Conservation (phyloP, 495 filamentous ascomycete species). For the Poronia punctata region DNA sequence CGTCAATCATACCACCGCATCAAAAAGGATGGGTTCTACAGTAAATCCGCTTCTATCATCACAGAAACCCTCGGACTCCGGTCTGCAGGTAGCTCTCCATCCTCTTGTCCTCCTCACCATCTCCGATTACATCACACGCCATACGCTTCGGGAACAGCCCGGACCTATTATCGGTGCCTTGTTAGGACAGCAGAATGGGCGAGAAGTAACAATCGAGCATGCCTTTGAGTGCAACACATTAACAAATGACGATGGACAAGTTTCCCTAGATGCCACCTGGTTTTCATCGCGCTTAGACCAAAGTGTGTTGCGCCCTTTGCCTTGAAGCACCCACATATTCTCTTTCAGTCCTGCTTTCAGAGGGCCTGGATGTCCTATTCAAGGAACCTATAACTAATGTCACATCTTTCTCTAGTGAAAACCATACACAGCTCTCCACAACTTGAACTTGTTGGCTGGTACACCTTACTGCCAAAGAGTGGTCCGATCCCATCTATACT, state of each 20-base stretch:
- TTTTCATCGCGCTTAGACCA: constrained; percentile 76
- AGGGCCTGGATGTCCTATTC: not conserved
- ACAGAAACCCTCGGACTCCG: constrained; percentile 61
- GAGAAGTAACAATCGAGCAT: constrained; percentile 84
- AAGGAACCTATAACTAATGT: not conserved
- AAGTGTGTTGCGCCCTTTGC: no score
- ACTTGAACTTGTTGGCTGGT: constrained; percentile 93
- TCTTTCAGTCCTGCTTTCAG: not conserved
- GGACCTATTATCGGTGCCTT: constrained; percentile 81
- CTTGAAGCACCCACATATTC: no score
- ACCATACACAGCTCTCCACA: constrained; percentile 77
- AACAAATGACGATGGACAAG: constrained; percentile 38
- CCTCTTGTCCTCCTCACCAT: constrained; percentile 93
- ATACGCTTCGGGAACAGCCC: constrained; percentile 64
- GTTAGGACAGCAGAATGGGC: constrained; percentile 83
- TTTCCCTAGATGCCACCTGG: constrained; percentile 57
- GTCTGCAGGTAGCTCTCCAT: constrained; percentile 79
- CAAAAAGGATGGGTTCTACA: constrained; percentile 14
- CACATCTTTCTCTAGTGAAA: constrained; percentile 52
- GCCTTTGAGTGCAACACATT: constrained; percentile 71
- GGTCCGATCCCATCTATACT: constrained; percentile 64
- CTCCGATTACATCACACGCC: constrained; percentile 91
- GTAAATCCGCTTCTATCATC: constrained; percentile 39
- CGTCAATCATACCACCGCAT: not conserved
- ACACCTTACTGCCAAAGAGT: constrained; percentile 67